Evolutionary conservation across 208 protist species (phyloP).

Genomic region (Histomonas meleagridis): DNA sequence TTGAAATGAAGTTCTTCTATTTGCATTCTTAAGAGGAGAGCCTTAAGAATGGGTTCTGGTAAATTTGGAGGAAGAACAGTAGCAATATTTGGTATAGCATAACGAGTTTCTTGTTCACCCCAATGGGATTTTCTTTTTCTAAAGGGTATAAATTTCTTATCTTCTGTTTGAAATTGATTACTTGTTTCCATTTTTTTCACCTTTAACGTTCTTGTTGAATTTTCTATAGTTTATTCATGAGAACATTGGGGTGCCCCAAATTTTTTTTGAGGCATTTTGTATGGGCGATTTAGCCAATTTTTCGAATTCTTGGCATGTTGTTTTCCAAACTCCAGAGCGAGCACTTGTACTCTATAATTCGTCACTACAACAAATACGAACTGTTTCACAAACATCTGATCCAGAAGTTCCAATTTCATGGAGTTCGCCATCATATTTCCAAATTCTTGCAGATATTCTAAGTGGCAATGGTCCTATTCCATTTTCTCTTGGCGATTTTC

Average conservation of each 20-base stretch:
- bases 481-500: conserved; percentile 33
- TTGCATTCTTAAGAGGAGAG: not conserved
- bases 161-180: too few species aligned
- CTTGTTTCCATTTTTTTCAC: too few species aligned
- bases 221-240: too few species aligned
- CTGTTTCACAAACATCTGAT: not conserved
- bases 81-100: not conserved
- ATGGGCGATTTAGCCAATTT: too few species aligned
- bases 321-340: not conserved
- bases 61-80: not conserved
- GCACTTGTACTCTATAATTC: not conserved
- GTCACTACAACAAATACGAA: not conserved
- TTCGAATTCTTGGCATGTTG: not conserved
- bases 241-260: too few species aligned
- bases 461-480: not conserved
- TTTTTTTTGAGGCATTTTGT: too few species aligned
- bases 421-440: not conserved
- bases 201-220: too few species aligned
- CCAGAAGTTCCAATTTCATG: not conserved
- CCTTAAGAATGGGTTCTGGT: not conserved
- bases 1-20: not conserved
- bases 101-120: not conserved
- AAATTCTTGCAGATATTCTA: not conserved
- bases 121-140: not conserved
- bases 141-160: not conserved